Percentiles rank a stretch among this genome's conserved stretches.
Evolutionary conservation across 78 protist genomes (phyloP).

Genomic region (Blattamonas nauphoetae): DNA sequence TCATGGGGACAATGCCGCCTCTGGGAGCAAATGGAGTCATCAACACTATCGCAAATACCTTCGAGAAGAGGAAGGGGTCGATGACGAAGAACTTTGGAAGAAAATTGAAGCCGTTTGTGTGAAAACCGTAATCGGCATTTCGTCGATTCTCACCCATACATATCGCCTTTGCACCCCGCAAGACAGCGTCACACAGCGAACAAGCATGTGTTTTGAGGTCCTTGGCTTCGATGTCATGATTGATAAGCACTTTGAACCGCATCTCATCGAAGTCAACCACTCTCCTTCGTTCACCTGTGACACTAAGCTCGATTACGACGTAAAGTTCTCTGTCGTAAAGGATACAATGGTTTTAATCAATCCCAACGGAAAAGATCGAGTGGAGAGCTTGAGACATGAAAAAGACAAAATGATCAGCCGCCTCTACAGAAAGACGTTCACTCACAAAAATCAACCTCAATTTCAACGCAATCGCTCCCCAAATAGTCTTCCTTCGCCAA

Average conservation of each 20-base stretch:
- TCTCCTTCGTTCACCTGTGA: slow-evolving; percentile 22
- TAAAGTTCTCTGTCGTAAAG: slow-evolving; percentile 11
- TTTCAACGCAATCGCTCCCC: no score
- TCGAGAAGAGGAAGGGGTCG: background rate
- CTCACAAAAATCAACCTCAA: no score
- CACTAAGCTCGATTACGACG: slow-evolving; percentile 23
- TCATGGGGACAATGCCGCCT: background rate
- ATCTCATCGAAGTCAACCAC: slow-evolving; percentile 10
- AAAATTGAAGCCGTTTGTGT: background rate
- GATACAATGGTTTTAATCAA: no score
- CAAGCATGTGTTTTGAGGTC: slow-evolving; percentile 11
- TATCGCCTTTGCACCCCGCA: background rate
- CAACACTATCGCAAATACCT: background rate
- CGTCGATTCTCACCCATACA: background rate
- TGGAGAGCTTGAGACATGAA: no score
- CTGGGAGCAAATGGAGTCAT: slow-evolving; percentile 2
- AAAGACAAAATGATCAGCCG: no score
- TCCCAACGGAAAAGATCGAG: no score
- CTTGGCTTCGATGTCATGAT: slow-evolving; percentile 24
- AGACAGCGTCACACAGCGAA: background rate
- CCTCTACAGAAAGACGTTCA: no score
- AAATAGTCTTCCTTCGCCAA: no score
- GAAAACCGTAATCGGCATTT: background rate
- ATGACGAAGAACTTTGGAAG: background rate
- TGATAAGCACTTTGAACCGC: background rate